A percentile compares a stretch with the other conserved stretches of the same genome.
Conservation (phyloP, 148 eudicot genomes). For the Spergularia bocconei region DNA sequence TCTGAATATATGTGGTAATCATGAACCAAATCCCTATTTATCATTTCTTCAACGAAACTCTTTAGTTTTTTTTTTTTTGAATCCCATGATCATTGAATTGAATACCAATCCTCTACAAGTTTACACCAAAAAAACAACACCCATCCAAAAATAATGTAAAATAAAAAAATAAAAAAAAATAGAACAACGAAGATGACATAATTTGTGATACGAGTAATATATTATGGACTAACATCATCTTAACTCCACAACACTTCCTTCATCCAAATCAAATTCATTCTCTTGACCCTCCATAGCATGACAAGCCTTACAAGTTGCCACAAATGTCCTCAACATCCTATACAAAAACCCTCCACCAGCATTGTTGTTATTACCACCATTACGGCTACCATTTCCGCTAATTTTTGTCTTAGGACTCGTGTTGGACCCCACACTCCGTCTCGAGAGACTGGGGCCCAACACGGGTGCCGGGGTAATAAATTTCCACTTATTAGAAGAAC, state of each 20-base stretch:
- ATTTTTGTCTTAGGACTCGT: conserved; percentile 24
- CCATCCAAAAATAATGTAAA: not conserved
- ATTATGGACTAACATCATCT: not conserved
- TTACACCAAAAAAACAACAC: not conserved
- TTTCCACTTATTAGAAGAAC: conserved; percentile 58
- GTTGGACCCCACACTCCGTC: conserved; percentile 25
- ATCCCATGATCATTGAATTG: conserved; percentile 13
- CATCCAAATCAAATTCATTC: conserved; percentile 30
- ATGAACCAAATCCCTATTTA: not conserved
- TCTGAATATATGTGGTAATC: not conserved
- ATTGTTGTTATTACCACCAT: not conserved
- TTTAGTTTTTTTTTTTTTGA: not conserved
- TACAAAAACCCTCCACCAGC: conserved; percentile 32
- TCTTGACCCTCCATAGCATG: conserved; percentile 56
- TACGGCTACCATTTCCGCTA: conserved; percentile 3
- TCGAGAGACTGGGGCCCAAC: conserved; percentile 40
- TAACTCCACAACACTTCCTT: conserved; percentile 8
- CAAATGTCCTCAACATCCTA: conserved; percentile 48
- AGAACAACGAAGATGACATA: not conserved
- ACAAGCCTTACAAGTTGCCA: conserved; percentile 61
- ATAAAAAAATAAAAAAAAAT: conserved; percentile 4
- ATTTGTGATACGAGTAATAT: too few species aligned
- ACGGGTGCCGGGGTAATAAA: conserved; percentile 54
- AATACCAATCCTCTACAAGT: conserved; percentile 6
- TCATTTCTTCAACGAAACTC: conserved; percentile 26